These are phyloP conservation scores for Danielia reshetovae DNA, from an alignment of 805 yeast species.

Conservation along the genomic window DNA sequence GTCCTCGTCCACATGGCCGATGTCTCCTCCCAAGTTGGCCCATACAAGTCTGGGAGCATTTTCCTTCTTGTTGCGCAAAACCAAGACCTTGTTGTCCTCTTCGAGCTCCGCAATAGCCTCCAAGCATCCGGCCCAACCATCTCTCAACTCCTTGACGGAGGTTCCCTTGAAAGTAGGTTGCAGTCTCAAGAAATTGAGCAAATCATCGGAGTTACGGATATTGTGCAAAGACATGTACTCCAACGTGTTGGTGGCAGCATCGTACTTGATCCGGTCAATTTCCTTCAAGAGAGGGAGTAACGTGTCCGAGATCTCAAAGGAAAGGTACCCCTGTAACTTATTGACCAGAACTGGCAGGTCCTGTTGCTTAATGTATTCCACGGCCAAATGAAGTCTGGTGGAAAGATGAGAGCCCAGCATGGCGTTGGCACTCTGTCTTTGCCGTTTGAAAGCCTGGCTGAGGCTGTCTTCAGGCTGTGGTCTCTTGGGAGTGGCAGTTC, in stretches of 20 bases:
- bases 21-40: conserved; percentile 78
- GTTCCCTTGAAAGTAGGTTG: conserved; percentile 88
- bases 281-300: conserved; percentile 68
- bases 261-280: conserved; percentile 72
- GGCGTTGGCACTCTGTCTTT: conserved; percentile 19
- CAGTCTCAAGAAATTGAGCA: conserved; percentile 65
- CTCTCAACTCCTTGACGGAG: conserved; percentile 74
- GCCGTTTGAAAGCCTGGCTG: conserved; percentile 35
- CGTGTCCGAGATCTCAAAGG: conserved; percentile 55
- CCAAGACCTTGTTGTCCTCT: conserved; percentile 69
- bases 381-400: conserved; percentile 85
- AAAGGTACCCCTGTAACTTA: conserved; percentile 65
- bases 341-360: conserved; percentile 67
- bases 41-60: conserved; percentile 89
- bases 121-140: conserved; percentile 93
- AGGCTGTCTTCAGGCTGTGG: conserved; percentile 23
- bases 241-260: conserved; percentile 57
- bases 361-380: conserved; percentile 74
- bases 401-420: conserved; percentile 64
- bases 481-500: conserved; percentile 4
- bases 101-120: conserved; percentile 78
- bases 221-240: conserved; percentile 89
- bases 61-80: conserved; percentile 88
- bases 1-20: conserved; percentile 71
- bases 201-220: conserved; percentile 74